phyloP scores from a whole-genome alignment of 2,329 filamentous ascomycete species.

The Verticillium nubilum region DNA sequence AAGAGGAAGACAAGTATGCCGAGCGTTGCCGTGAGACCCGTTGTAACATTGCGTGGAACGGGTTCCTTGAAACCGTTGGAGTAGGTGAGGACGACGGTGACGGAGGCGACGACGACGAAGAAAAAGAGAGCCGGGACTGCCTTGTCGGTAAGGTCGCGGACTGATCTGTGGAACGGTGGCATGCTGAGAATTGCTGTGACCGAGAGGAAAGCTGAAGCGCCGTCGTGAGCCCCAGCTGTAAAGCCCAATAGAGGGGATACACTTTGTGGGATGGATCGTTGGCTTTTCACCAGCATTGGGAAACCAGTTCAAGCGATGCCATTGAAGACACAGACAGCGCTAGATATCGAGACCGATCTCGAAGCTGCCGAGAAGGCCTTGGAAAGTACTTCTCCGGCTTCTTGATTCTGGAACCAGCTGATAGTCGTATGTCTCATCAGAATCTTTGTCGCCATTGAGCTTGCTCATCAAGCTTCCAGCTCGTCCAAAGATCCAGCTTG shows the following conservation, averaged over 20 bases:
- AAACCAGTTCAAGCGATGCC: too few relatives aligned
- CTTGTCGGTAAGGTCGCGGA: slow-evolving; percentile 5
- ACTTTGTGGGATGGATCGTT: too few relatives aligned
- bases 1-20: slow-evolving; percentile 5
- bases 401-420: background rate
- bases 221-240: background rate
- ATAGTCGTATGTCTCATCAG: background rate
- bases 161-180: slow-evolving; percentile 1
- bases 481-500: background rate
- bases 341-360: background rate
- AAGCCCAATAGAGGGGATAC: background rate
- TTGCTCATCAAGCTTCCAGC: too few relatives aligned
- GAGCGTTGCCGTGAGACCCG: background rate
- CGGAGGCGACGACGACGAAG: slow-evolving; percentile 5
- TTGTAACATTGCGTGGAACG: background rate
- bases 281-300: too few relatives aligned
- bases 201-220: background rate
- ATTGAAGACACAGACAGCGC: background rate
- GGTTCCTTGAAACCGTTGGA: slow-evolving; percentile 2
- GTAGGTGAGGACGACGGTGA: slow-evolving; percentile 7
- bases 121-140: slow-evolving; percentile 3
- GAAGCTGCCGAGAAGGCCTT: background rate
- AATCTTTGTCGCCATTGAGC: background rate
- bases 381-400: background rate
- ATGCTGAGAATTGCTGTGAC: background rate